Evolutionary conservation across 2,329 filamentous ascomycete genomes (phyloP).

Genomic region (Aureobasidium musti): DNA sequence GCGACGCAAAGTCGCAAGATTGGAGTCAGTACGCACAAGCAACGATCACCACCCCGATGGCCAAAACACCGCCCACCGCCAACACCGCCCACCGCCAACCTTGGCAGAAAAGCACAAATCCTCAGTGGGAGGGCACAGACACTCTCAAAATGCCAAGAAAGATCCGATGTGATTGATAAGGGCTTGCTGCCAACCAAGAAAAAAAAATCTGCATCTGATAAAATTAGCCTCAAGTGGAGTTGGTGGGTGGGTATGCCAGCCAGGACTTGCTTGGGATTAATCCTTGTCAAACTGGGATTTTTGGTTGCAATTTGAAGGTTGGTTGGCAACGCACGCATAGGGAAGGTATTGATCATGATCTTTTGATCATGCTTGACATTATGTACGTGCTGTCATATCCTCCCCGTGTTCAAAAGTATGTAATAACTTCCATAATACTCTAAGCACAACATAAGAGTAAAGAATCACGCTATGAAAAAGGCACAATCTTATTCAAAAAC

Average conservation of each 20-base stretch:
- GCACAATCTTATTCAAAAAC: too few species aligned
- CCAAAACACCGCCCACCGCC: too few species aligned
- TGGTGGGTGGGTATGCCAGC: neutral
- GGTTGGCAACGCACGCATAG: too few species aligned
- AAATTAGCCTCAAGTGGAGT: neutral
- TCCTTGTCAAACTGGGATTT: neutral
- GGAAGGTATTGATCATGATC: too few species aligned
- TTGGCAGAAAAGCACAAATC: neutral
- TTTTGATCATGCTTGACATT: too few species aligned
- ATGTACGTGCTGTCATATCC: too few species aligned
- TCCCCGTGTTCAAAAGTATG: too few species aligned
- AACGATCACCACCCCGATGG: neutral
- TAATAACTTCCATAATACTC: too few species aligned
- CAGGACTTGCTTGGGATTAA: neutral
- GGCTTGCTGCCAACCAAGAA: neutral
- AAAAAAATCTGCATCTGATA: slow-evolving; percentile 12
- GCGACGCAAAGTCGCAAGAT: neutral
- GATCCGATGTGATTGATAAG: slow-evolving; percentile 23
- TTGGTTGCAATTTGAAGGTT: too few species aligned
- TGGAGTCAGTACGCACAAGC: neutral
- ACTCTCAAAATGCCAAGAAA: neutral
- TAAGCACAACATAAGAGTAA: too few species aligned
- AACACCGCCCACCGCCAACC: too few species aligned
- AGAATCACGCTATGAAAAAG: too few species aligned
- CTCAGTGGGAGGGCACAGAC: neutral